Evolutionary conservation across 2,329 filamentous ascomycete species (phyloP).

Genomic region (Sporothrix brunneoviolacea): DNA sequence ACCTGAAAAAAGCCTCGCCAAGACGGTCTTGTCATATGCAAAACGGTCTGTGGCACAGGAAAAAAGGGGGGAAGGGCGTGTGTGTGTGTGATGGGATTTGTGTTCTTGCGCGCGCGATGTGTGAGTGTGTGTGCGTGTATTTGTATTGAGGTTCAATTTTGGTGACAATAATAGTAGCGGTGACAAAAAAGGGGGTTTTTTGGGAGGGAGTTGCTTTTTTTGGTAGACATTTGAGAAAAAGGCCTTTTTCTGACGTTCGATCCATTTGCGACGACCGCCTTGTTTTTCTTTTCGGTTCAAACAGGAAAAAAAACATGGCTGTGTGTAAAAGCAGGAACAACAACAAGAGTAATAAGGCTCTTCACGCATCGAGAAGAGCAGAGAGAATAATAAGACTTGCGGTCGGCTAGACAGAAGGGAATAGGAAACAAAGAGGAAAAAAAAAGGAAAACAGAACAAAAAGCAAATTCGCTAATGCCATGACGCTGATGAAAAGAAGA

Average conservation of each 20-base stretch:
- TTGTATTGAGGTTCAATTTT: constrained; percentile 1
- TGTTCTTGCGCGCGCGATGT: not conserved
- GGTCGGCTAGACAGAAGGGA: constrained; percentile 1
- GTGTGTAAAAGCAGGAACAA: not conserved
- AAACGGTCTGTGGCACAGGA: too few species aligned
- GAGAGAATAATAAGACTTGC: not conserved
- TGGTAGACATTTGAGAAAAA: constrained; percentile 8
- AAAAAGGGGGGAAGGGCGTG: too few species aligned
- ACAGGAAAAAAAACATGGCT: too few species aligned
- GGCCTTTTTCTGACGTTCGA: constrained; percentile 4
- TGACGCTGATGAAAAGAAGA: constrained; percentile 32
- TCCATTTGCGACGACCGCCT: constrained; percentile 9
- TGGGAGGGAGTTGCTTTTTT: not conserved
- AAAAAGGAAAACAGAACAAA: constrained; percentile 25
- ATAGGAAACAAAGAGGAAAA: constrained; percentile 20
- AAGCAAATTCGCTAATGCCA: constrained; percentile 42
- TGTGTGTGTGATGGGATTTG: not conserved
- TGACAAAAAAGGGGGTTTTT: constrained; percentile 6
- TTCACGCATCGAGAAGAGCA: not conserved
- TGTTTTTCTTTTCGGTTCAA: constrained; percentile 1
- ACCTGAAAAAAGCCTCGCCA: too few species aligned
- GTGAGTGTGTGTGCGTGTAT: not conserved
- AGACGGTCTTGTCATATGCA: too few species aligned
- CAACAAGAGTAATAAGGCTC: not conserved
- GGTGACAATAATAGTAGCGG: not conserved